A percentile compares a stretch with the other conserved stretches of the same genome.
phyloP scores from a whole-genome alignment of 257 asterid species.

The Capsicum pubescens region DNA sequence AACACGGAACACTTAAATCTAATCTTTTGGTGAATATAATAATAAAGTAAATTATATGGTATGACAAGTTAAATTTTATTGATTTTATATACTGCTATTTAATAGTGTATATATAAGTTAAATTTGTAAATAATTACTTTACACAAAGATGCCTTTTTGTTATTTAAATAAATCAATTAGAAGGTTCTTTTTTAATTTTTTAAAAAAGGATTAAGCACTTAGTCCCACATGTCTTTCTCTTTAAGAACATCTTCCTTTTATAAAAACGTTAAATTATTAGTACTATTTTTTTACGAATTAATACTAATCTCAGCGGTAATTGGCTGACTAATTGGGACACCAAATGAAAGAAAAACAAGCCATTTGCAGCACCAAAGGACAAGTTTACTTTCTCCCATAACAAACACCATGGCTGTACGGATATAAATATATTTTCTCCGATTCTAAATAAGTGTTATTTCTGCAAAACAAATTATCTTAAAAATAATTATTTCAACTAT shows the following conservation, averaged over 20 bases:
- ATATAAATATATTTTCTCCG: neutral
- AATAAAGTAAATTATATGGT: neutral
- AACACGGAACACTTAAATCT: neutral
- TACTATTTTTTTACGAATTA: neutral
- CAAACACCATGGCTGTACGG: neutral
- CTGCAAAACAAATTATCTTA: too few relatives aligned
- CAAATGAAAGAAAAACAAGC: neutral
- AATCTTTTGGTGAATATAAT: neutral
- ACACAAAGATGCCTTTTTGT: neutral
- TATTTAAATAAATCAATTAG: neutral
- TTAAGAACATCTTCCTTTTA: neutral
- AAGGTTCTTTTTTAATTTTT: neutral
- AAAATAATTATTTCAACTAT: too few relatives aligned
- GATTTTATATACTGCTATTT: too few relatives aligned
- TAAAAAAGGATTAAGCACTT: neutral
- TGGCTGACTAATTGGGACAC: neutral
- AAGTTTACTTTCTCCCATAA: neutral
- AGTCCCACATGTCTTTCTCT: constrained; percentile 1
- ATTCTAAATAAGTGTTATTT: too few relatives aligned
- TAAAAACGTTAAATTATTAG: neutral
- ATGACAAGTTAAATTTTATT: neutral
- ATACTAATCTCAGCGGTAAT: neutral
- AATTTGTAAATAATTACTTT: neutral
- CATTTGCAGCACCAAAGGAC: constrained; percentile 14
- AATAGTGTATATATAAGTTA: neutral